A percentile compares a stretch with the other conserved stretches of the same genome.
Evolutionary conservation across 1,284 basidiomycete species (phyloP).

Genomic region (Malassezia japonica): DNA sequence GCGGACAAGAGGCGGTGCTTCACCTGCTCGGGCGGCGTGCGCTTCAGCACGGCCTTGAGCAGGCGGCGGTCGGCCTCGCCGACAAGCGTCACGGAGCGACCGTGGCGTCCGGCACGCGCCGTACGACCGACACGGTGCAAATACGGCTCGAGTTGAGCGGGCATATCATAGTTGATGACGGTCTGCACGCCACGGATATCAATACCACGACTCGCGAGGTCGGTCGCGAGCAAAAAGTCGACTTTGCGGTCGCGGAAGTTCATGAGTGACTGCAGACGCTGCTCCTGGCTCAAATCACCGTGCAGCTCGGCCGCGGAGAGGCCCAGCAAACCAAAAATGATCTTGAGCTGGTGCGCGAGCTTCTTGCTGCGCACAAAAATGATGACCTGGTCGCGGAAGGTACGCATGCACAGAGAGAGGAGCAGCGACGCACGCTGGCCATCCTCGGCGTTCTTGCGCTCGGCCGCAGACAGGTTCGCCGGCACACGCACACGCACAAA

Average conservation of each 20-base stretch:
- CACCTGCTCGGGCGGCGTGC: slow-evolving; percentile 70
- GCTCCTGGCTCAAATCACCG: slow-evolving; percentile 85
- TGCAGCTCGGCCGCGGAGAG: slow-evolving; percentile 85
- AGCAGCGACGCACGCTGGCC: slow-evolving; percentile 64
- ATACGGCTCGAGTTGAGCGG: slow-evolving; percentile 81
- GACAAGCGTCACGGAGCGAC: slow-evolving; percentile 88
- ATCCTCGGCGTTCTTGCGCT: slow-evolving; percentile 54
- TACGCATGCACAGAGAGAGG: slow-evolving; percentile 72
- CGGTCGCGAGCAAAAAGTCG: slow-evolving; percentile 87
- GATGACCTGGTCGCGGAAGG: slow-evolving; percentile 73
- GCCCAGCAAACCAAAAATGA: slow-evolving; percentile 78
- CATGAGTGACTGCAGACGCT: slow-evolving; percentile 77
- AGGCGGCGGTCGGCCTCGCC: slow-evolving; percentile 93
- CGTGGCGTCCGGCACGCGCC: slow-evolving; percentile 82
- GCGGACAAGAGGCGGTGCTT: slow-evolving; percentile 77
- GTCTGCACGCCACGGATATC: slow-evolving; percentile 97
- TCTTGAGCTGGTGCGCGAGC: slow-evolving; percentile 87
- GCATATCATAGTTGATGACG: slow-evolving; percentile 95
- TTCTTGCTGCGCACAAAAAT: slow-evolving; percentile 94
- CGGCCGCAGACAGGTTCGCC: slow-evolving; percentile 49
- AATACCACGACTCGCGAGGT: slow-evolving; percentile 84
- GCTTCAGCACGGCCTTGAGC: slow-evolving; percentile 90
- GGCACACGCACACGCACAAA: slow-evolving; percentile 53
- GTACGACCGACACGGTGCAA: slow-evolving; percentile 93
- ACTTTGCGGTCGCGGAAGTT: slow-evolving; percentile 74